Percentiles rank a stretch among this genome's conserved stretches.
Conservation (phyloP, 495 filamentous ascomycete species). For the Podospora pseudoanserina region DNA sequence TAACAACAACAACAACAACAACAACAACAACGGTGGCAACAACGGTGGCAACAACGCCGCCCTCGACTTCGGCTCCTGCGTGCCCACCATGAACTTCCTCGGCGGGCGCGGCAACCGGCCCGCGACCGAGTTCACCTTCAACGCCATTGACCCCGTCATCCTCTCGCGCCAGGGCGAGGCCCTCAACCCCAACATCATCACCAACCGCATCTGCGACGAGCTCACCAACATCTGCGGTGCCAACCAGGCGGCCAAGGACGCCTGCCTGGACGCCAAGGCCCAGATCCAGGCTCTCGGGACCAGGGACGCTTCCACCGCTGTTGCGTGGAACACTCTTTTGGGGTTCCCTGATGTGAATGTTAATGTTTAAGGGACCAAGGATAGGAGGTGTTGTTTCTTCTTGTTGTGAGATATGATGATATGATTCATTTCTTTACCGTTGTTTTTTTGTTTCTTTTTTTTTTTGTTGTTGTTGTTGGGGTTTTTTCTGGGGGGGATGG, state of each 20-base stretch:
- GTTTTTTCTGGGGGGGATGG: background rate
- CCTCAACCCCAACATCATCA: slow-evolving; percentile 62
- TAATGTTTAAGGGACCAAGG: background rate
- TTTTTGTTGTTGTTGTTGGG: background rate
- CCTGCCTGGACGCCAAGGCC: slow-evolving; percentile 43
- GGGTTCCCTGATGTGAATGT: slow-evolving; percentile 39
- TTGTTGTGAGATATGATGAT: background rate
- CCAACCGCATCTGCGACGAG: slow-evolving; percentile 62
- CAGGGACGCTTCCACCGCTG: slow-evolving; percentile 39
- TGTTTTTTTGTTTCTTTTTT: slow-evolving; percentile 8
- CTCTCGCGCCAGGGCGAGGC: slow-evolving; percentile 51
- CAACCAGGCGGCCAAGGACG: slow-evolving; percentile 50
- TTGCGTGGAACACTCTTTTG: slow-evolving; percentile 42
- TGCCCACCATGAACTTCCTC: slow-evolving; percentile 53
- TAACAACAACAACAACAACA: slow-evolving; percentile 16
- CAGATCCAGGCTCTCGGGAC: slow-evolving; percentile 39
- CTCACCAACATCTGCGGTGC: slow-evolving; percentile 55
- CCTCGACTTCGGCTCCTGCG: slow-evolving; percentile 51
- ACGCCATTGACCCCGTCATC: slow-evolving; percentile 46
- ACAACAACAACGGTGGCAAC: slow-evolving; percentile 13
- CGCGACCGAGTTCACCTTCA: slow-evolving; percentile 52
- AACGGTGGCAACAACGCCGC: slow-evolving; percentile 31
- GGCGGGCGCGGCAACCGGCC: slow-evolving; percentile 45
- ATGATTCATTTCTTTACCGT: background rate
- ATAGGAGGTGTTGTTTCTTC: slow-evolving; percentile 1